Conservation (phyloP, 2,329 filamentous ascomycete species). For the Leptoxyphium fumago region DNA sequence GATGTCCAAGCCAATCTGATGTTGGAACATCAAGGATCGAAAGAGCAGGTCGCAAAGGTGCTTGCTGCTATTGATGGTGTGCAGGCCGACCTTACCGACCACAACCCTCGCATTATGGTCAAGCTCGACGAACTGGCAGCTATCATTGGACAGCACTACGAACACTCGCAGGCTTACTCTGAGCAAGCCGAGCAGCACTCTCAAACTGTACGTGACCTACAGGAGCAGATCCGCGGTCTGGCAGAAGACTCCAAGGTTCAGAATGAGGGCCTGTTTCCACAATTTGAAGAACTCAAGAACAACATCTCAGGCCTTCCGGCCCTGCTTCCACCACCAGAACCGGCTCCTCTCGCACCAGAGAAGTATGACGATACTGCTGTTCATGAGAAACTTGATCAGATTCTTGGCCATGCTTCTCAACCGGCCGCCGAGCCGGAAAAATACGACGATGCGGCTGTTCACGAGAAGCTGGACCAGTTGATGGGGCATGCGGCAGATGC, state of each 20-base stretch:
- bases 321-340: constrained; percentile 24
- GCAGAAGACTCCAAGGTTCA: constrained; percentile 29
- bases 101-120: constrained; percentile 77
- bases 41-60: constrained; percentile 64
- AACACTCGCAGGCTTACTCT: constrained; percentile 56
- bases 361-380: constrained; percentile 26
- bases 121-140: constrained; percentile 73
- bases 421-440: constrained; percentile 34
- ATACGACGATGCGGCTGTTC: constrained; percentile 44
- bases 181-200: constrained; percentile 22
- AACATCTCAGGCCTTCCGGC: constrained; percentile 25
- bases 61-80: constrained; percentile 59
- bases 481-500: constrained; percentile 51
- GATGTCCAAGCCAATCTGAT: constrained; percentile 60
- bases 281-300: constrained; percentile 28
- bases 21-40: constrained; percentile 67
- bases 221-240: constrained; percentile 26
- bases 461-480: constrained; percentile 35
- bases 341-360: constrained; percentile 18
- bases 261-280: constrained; percentile 15
- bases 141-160: constrained; percentile 73
- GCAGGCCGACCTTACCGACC: constrained; percentile 65
- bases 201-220: constrained; percentile 28
- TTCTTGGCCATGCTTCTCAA: constrained; percentile 42
- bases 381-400: constrained; percentile 33